Percentiles rank a stretch among this genome's conserved stretches.
These are phyloP conservation scores for Talaromyces sp. DNA, from an alignment of 2,329 filamentous ascomycete species.

Conservation along the genomic window DNA sequence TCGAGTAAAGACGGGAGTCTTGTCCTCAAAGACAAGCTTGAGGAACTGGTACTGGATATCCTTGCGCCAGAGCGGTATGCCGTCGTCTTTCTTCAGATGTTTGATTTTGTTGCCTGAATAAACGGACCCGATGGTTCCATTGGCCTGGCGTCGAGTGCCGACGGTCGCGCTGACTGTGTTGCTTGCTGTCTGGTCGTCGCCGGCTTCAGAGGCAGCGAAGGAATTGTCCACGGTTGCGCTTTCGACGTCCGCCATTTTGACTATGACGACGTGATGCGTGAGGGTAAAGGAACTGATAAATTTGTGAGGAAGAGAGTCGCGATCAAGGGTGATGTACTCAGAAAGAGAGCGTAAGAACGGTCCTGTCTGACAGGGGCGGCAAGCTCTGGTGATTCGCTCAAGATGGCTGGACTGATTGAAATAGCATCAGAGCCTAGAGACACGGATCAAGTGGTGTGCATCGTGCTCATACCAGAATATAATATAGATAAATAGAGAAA, in stretches of 20 bases:
- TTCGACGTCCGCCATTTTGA: conserved; percentile 35
- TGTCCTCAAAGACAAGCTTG: conserved; percentile 59
- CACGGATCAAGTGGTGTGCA: background rate
- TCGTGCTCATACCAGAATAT: background rate
- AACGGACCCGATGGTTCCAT: conserved; percentile 62
- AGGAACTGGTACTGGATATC: conserved; percentile 66
- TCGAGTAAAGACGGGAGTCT: conserved; percentile 75
- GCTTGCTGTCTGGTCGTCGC: conserved; percentile 30
- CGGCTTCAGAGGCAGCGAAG: conserved; percentile 34
- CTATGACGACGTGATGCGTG: background rate
- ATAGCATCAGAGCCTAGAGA: background rate
- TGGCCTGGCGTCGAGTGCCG: conserved; percentile 58
- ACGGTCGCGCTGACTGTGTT: conserved; percentile 42
- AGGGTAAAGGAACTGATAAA: background rate
- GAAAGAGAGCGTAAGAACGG: background rate
- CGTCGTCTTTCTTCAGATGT: conserved; percentile 65
- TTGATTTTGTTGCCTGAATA: conserved; percentile 66
- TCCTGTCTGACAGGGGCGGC: conserved; percentile 4
- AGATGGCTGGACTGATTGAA: background rate
- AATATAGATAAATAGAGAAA: background rate
- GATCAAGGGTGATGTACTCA: background rate
- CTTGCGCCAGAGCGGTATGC: conserved; percentile 63
- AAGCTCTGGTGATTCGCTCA: background rate
- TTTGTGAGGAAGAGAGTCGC: background rate
- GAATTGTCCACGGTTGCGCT: conserved; percentile 34